Conservation (phyloP, 495 filamentous ascomycete species). For the Sabuloglossum arenarium region DNA sequence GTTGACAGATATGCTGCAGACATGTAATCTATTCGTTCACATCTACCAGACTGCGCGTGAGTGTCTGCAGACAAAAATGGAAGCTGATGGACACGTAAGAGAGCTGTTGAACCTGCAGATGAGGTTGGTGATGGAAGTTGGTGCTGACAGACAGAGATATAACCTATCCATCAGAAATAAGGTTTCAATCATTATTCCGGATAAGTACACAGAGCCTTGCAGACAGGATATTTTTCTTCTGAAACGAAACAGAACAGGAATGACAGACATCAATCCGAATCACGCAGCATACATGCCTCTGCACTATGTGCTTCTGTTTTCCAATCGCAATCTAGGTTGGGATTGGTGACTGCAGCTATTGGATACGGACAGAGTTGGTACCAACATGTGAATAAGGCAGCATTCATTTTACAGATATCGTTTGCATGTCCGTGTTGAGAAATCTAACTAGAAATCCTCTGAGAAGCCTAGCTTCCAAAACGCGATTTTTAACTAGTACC, state of each 20-base stretch:
- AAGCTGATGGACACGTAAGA: too few species aligned
- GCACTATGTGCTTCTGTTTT: constrained; percentile 10
- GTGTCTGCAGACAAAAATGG: too few species aligned
- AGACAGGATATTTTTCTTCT: not conserved
- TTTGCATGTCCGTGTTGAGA: too few species aligned
- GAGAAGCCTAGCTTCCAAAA: too few species aligned
- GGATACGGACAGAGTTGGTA: too few species aligned
- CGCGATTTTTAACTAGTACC: too few species aligned
- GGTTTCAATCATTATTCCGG: constrained; percentile 1
- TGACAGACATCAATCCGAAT: not conserved
- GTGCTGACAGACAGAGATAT: not conserved
- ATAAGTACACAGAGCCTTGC: not conserved
- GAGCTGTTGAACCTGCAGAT: not conserved
- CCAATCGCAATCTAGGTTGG: constrained; percentile 5
- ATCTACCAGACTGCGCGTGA: too few species aligned
- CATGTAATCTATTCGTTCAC: too few species aligned
- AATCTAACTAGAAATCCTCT: too few species aligned
- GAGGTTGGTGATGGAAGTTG: not conserved
- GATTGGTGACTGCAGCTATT: constrained; percentile 3
- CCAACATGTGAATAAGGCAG: too few species aligned
- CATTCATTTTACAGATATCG: too few species aligned
- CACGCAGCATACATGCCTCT: constrained; percentile 8
- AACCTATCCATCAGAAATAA: constrained; percentile 1
- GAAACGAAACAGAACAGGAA: not conserved
- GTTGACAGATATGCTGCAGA: too few species aligned